Percentiles rank a stretch among this genome's conserved stretches.
Conservation (phyloP, 257 asterid genomes). For the Solanum phureja region DNA sequence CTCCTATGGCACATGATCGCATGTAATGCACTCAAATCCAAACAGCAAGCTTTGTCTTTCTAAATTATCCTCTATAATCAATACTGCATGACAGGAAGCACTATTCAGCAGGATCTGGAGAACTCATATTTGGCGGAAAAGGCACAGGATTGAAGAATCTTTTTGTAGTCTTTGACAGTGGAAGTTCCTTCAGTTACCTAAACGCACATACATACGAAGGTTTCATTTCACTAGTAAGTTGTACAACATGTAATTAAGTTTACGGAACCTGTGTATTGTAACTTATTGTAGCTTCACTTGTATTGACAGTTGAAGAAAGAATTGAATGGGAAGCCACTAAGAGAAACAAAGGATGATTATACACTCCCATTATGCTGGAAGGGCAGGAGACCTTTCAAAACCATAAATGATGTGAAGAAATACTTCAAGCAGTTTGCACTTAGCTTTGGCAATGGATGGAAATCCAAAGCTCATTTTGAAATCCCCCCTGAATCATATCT, state of each 20-base stretch:
- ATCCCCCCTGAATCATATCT: constrained; percentile 83
- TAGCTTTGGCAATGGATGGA: constrained; percentile 65
- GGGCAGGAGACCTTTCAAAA: constrained; percentile 76
- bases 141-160: constrained; percentile 69
- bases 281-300: background rate
- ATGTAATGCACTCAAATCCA: constrained; percentile 27
- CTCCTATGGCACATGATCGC: constrained; percentile 68
- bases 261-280: background rate
- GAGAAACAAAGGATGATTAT: constrained; percentile 57
- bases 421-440: constrained; percentile 78
- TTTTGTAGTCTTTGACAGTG: constrained; percentile 78
- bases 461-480: constrained; percentile 56
- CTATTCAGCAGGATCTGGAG: constrained; percentile 75
- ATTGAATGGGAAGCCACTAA: constrained; percentile 51
- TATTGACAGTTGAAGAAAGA: constrained; percentile 51
- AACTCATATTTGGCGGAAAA: constrained; percentile 66
- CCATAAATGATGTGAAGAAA: constrained; percentile 49
- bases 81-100: constrained; percentile 45
- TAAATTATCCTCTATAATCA: background rate
- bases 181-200: constrained; percentile 88
- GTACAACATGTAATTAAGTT: background rate
- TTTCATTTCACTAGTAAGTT: constrained; percentile 58
- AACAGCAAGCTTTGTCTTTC: background rate
- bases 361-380: constrained; percentile 90
- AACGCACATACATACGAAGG: constrained; percentile 57